Percentiles rank a stretch among this genome's conserved stretches.
Conservation (phyloP, 495 filamentous ascomycete species). For the Clavariopsis aquatica region DNA sequence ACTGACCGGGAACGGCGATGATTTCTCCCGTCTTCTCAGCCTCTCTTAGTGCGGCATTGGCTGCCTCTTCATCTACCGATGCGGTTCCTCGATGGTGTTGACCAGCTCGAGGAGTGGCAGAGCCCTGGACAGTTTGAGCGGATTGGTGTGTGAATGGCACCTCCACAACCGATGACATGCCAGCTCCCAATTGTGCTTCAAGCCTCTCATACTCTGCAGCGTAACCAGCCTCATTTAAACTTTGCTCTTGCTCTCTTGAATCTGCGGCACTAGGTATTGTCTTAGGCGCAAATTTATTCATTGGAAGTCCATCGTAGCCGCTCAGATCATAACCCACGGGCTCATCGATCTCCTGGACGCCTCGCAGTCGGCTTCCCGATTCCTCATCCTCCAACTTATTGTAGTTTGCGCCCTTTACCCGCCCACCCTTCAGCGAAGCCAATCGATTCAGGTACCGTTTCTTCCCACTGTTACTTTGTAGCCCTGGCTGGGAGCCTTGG, state of each 20-base stretch:
- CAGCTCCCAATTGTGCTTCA: conserved; percentile 34
- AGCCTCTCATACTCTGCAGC: conserved; percentile 37
- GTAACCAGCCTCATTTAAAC: conserved; percentile 29
- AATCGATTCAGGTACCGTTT: conserved; percentile 31
- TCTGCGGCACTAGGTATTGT: conserved; percentile 19
- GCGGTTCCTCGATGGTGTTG: background rate
- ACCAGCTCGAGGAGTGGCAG: background rate
- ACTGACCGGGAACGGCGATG: conserved; percentile 27
- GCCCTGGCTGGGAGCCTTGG: conserved; percentile 1
- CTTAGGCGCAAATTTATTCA: conserved; percentile 26
- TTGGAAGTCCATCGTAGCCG: conserved; percentile 32
- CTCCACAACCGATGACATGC: conserved; percentile 33
- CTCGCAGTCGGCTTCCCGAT: conserved; percentile 14
- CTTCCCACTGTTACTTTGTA: conserved; percentile 11
- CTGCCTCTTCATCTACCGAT: background rate
- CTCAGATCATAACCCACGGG: conserved; percentile 34
- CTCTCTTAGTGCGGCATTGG: conserved; percentile 11
- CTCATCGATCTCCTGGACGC: conserved; percentile 35
- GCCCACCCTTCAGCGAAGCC: conserved; percentile 21
- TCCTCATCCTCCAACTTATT: conserved; percentile 35
- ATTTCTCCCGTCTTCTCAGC: conserved; percentile 36
- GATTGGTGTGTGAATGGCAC: conserved; percentile 28
- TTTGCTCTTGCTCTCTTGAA: conserved; percentile 20
- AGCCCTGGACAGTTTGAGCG: background rate
- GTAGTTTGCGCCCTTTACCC: conserved; percentile 23